Evolutionary conservation across 2,329 filamentous ascomycete species (phyloP).

Genomic region (Cladophialophora chaetospira): DNA sequence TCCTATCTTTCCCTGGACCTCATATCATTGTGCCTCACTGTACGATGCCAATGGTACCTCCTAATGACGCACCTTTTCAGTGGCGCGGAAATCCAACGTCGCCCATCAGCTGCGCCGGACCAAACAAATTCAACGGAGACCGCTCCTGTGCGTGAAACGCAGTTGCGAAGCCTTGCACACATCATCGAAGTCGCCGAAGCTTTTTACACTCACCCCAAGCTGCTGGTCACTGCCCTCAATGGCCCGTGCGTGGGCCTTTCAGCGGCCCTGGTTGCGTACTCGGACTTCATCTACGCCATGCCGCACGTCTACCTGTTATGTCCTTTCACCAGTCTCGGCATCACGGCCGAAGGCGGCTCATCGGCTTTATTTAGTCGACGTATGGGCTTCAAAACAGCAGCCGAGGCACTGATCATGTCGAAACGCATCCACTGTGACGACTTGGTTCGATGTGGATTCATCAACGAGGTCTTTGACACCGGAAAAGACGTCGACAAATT

Average conservation of each 20-base stretch:
- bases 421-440: slow-evolving; percentile 73
- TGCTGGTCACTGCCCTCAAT: slow-evolving; percentile 88
- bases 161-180: slow-evolving; percentile 70
- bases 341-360: slow-evolving; percentile 85
- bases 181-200: slow-evolving; percentile 88
- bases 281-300: slow-evolving; percentile 88
- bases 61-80: background rate
- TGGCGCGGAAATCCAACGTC: background rate
- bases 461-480: slow-evolving; percentile 76
- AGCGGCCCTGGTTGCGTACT: slow-evolving; percentile 77
- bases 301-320: slow-evolving; percentile 84
- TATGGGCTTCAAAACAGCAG: slow-evolving; percentile 77
- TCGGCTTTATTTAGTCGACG: slow-evolving; percentile 76
- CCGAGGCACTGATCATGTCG: slow-evolving; percentile 91
- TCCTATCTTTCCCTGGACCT: background rate
- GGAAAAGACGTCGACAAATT: slow-evolving; percentile 61
- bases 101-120: too few species aligned
- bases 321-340: slow-evolving; percentile 84
- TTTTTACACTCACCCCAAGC: slow-evolving; percentile 91
- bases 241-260: slow-evolving; percentile 87
- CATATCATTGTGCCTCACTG: background rate
- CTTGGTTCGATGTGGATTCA: slow-evolving; percentile 74
- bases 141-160: slow-evolving; percentile 54
- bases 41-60: background rate
- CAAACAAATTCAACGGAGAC: too few species aligned